Evolutionary conservation across 805 yeast genomes (phyloP).

Genomic region (Cephaloascus fragrans): DNA sequence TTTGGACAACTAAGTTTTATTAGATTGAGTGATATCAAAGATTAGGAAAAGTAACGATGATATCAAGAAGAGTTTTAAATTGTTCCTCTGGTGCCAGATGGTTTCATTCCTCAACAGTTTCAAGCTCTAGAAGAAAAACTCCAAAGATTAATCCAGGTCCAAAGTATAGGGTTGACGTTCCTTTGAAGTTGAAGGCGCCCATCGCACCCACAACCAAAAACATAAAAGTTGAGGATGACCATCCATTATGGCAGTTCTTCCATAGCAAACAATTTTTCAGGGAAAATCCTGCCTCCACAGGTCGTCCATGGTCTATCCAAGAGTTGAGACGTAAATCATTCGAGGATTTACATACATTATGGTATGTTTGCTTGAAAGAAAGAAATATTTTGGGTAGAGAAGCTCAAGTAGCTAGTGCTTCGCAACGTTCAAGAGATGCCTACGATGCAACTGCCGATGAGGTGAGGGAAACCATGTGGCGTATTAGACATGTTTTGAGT

Average conservation of each 20-base stretch:
- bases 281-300: conserved; percentile 38
- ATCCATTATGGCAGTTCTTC: conserved; percentile 95
- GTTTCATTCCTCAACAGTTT: no score
- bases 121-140: no score
- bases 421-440: not conserved
- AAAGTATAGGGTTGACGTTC: no score
- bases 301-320: conserved; percentile 79
- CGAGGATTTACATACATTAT: conserved; percentile 82
- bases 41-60: no score
- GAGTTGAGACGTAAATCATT: conserved; percentile 87
- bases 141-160: no score
- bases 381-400: conserved; percentile 75
- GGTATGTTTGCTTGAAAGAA: conserved; percentile 84
- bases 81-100: no score
- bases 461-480: conserved; percentile 57
- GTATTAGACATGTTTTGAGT: conserved; percentile 77
- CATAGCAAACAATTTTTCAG: conserved; percentile 47
- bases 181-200: conserved; percentile 68
- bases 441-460: conserved; percentile 18
- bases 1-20: no score
- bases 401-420: conserved; percentile 39
- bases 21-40: no score
- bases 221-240: conserved; percentile 67
- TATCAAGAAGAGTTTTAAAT: no score
- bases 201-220: conserved; percentile 75